Percentiles rank a stretch among this genome's conserved stretches.
These are phyloP conservation scores for Euclidium syriacum DNA, from an alignment of 345 rosid genomes.

Conservation along the genomic window DNA sequence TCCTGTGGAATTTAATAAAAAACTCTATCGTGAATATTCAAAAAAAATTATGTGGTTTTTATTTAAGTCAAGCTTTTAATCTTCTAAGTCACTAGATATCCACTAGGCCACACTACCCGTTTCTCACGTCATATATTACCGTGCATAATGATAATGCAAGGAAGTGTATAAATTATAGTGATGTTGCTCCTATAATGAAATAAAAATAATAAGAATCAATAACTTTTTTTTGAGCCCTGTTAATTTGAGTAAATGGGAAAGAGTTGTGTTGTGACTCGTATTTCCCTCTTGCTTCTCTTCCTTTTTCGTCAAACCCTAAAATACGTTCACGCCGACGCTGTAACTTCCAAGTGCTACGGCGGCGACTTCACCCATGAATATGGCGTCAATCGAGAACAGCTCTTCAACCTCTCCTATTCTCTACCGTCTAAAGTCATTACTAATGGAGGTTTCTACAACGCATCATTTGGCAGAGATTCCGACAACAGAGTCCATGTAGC, in stretches of 20 bases:
- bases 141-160: no score
- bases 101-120: no score
- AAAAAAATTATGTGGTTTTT: no score
- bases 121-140: not conserved
- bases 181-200: no score
- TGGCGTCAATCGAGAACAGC: slow-evolving; percentile 24
- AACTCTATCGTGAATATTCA: no score
- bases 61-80: no score
- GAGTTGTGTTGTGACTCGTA: not conserved
- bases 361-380: slow-evolving; percentile 31
- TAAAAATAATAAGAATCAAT: no score
- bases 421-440: slow-evolving; percentile 26
- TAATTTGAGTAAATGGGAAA: not conserved
- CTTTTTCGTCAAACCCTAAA: not conserved
- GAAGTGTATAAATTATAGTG: not conserved
- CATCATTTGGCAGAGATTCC: slow-evolving; percentile 24
- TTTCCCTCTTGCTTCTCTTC: not conserved
- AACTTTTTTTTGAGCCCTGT: no score
- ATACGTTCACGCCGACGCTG: slow-evolving; percentile 17
- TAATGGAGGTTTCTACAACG: slow-evolving; percentile 31
- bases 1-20: no score
- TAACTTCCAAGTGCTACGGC: not conserved
- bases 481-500: slow-evolving; percentile 26
- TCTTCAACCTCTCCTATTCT: slow-evolving; percentile 22
- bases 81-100: no score